These are phyloP conservation scores for Stephania yunnanensis DNA, from an alignment of 164 flowering plant species.

Conservation along the genomic window DNA sequence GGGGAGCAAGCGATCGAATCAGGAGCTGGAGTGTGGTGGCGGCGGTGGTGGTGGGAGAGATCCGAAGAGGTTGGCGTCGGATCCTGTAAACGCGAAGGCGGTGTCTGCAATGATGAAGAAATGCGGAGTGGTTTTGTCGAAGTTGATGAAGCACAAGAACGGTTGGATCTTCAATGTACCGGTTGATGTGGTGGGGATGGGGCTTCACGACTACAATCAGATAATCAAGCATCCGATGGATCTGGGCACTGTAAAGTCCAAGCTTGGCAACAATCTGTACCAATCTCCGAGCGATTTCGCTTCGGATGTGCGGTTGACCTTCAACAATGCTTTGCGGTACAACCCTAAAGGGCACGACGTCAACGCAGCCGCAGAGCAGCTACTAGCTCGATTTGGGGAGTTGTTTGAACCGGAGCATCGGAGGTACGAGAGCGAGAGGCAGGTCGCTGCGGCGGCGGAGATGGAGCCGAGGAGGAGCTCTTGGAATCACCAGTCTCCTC, in stretches of 20 bases:
- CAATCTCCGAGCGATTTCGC: slow-evolving; percentile 57
- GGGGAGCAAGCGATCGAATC: slow-evolving; percentile 13
- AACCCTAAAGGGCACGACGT: slow-evolving; percentile 79
- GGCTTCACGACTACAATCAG: slow-evolving; percentile 65
- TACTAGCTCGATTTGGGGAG: slow-evolving; percentile 24
- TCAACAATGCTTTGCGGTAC: slow-evolving; percentile 66
- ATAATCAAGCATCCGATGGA: slow-evolving; percentile 83
- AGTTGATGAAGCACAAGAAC: slow-evolving; percentile 62
- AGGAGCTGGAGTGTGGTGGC: not conserved
- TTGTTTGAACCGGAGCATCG: slow-evolving; percentile 22
- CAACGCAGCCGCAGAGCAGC: slow-evolving; percentile 42
- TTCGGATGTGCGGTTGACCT: slow-evolving; percentile 66
- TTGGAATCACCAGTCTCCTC: not conserved
- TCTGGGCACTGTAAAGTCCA: slow-evolving; percentile 73
- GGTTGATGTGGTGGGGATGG: slow-evolving; percentile 59
- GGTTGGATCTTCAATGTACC: slow-evolving; percentile 59
- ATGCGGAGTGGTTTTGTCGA: slow-evolving; percentile 49
- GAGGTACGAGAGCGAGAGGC: slow-evolving; percentile 16
- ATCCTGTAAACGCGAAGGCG: slow-evolving; percentile 8
- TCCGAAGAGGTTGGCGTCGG: slow-evolving; percentile 28
- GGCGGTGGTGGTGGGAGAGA: slow-evolving; percentile 12
- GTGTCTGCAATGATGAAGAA: slow-evolving; percentile 31
- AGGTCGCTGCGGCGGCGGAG: not conserved
- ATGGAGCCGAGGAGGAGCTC: not conserved
- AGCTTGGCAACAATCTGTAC: slow-evolving; percentile 42